Conservation (phyloP, 2,329 filamentous ascomycete species). For the Microdochium trichocladiopsis region DNA sequence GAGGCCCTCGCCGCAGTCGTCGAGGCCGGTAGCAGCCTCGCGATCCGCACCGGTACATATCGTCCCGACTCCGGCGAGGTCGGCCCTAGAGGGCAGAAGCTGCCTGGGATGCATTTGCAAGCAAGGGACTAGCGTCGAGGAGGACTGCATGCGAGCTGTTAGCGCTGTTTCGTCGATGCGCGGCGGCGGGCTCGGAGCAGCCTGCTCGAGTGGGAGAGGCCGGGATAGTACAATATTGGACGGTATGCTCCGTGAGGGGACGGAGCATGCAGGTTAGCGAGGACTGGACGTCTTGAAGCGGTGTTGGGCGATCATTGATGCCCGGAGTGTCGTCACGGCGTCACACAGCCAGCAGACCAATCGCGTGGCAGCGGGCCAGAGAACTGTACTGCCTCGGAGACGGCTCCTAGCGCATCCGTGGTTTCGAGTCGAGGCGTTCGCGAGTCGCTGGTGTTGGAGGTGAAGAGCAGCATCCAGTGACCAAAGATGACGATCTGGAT, state of each 20-base stretch:
- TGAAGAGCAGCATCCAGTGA: neutral
- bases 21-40: too few species aligned
- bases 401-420: neutral
- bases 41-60: too few species aligned
- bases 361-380: neutral
- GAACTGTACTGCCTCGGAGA: neutral
- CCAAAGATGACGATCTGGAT: neutral
- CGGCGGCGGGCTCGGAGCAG: neutral
- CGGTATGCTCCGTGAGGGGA: neutral
- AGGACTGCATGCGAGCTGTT: neutral
- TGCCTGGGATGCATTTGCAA: neutral
- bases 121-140: neutral
- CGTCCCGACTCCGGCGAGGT: too few species aligned
- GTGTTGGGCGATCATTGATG: neutral
- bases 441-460: neutral
- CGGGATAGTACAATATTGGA: neutral
- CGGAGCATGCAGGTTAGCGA: neutral
- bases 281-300: neutral
- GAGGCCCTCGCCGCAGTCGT: too few species aligned
- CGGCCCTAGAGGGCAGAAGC: neutral
- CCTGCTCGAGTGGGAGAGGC: neutral
- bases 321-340: neutral
- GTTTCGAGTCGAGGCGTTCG: neutral
- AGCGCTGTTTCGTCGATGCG: neutral
- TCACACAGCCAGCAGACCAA: neutral